These are phyloP conservation scores for Physaria fendleri DNA, from an alignment of 345 rosid species.

Conservation along the genomic window DNA sequence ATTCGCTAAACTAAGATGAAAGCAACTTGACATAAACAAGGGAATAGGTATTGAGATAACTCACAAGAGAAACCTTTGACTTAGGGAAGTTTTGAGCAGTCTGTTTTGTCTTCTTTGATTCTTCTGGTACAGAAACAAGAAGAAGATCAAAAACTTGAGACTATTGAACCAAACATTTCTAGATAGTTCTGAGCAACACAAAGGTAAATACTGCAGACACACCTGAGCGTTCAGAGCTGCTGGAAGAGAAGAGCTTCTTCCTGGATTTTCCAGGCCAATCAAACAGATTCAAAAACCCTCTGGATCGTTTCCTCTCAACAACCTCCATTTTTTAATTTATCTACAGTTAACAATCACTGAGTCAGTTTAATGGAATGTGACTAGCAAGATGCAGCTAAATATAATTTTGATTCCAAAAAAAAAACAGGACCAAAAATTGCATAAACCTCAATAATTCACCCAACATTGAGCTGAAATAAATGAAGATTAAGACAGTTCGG, in stretches of 20 bases:
- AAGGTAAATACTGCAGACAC: conserved; percentile 4
- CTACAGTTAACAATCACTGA: conserved; percentile 7
- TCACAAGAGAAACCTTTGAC: conserved; percentile 38
- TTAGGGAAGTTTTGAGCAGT: conserved; percentile 16
- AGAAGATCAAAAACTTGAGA: not conserved
- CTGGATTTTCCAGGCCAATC: conserved; percentile 87
- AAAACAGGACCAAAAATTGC: not conserved
- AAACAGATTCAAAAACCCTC: conserved; percentile 56
- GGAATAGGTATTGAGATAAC: conserved; percentile 7
- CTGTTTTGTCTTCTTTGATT: conserved; percentile 16
- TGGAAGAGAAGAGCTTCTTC: conserved; percentile 63
- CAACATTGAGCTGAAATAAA: not conserved
- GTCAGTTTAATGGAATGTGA: not conserved
- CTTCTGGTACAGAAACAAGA: conserved; percentile 21
- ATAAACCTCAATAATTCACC: conserved; percentile 1
- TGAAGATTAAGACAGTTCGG: conserved; percentile 8
- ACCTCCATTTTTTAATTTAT: conserved; percentile 55
- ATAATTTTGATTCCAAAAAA: not conserved
- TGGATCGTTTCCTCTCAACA: conserved; percentile 55
- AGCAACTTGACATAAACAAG: not conserved
- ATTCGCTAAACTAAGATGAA: not conserved
- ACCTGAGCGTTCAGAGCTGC: conserved; percentile 48
- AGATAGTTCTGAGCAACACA: not conserved
- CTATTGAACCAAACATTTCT: not conserved
- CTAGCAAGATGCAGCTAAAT: not conserved